Evolutionary conservation across 192 early-diverging fungal genomes (phyloP), one percentile per base, ranked within the genome.

Genomic region (Mortierella hygrophila): DNA sequence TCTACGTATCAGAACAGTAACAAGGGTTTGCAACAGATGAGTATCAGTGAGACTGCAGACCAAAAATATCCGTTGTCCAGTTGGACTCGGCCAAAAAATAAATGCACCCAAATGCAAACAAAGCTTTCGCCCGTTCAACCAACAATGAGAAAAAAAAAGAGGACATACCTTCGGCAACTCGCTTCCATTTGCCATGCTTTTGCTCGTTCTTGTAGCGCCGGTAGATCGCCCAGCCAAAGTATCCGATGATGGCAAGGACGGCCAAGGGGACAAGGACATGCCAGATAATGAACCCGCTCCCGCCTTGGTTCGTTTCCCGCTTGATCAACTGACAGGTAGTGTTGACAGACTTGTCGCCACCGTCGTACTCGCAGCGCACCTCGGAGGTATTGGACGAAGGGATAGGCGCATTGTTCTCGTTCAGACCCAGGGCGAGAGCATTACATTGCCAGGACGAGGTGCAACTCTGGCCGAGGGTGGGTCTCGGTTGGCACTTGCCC

Each of bases 401-500:
- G 18, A 86, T 86, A 0, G 84, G 84, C 9, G 69, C 40, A 23
- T 86, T 86, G 75, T 86, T 86, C 70, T 86, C 84, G 40, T 86
- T 78, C 37, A 86, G 76, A 3, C 84, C 84, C 46, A 86, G 57
- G 6, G 84, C 84, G n/a, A 60, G 79, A 0, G 84, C 47, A 29
- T 86, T 86, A 21, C 84, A 86, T 32, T 86, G 84, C 84, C 84
- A 86, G 8, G 79, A 81, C 10, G 84, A 76, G 21, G 75, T 81
- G 18, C 84, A 86, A 32, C 73, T 63, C 40, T 86, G 79, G 3
- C 79, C 79, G 21, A 81, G 44, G 11, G 40, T 77, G 8, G 84
- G 84, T 70, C 84, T 47, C n/a, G 72, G 75, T 32, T 46, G 63
- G 63, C 84, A 86, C 21, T 70, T 77, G n/a, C 79, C 76, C 52